Percentiles rank a stretch among this genome's conserved stretches.
Evolutionary conservation across 305 asterid species (phyloP).

Genomic region (Fraxinus paxiana): DNA sequence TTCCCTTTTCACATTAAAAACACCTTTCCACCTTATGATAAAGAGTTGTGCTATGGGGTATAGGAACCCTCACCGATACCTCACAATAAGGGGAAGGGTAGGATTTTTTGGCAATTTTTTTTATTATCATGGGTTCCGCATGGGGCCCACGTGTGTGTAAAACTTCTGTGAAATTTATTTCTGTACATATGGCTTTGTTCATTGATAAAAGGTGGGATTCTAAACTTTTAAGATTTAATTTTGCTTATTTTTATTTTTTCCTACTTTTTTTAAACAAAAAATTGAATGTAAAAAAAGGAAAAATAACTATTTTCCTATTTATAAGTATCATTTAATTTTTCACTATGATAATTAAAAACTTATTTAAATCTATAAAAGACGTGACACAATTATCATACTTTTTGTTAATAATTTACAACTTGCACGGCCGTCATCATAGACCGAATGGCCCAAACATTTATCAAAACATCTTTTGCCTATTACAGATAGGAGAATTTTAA

Average conservation of each 20-base stretch:
- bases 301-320: neutral
- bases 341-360: neutral
- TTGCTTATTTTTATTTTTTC: neutral
- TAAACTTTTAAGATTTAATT: slow-evolving; percentile 3
- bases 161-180: too few species aligned
- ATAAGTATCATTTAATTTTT: neutral
- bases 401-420: neutral
- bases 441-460: neutral
- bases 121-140: too few species aligned
- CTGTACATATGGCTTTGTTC: too few species aligned
- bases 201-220: slow-evolving; percentile 30
- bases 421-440: neutral
- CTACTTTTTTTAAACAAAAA: neutral
- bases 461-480: neutral
- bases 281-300: too few species aligned
- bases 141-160: too few species aligned
- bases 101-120: too few species aligned
- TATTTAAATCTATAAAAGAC: neutral
- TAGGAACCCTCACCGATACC: too few species aligned
- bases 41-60: too few species aligned
- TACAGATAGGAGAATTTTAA: neutral
- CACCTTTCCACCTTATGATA: neutral
- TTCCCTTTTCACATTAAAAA: slow-evolving; percentile 14
- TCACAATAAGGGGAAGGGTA: too few species aligned
- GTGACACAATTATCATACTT: neutral